Evolutionary conservation across 805 yeast species (phyloP).

Genomic region (Komagataella phaffii): DNA sequence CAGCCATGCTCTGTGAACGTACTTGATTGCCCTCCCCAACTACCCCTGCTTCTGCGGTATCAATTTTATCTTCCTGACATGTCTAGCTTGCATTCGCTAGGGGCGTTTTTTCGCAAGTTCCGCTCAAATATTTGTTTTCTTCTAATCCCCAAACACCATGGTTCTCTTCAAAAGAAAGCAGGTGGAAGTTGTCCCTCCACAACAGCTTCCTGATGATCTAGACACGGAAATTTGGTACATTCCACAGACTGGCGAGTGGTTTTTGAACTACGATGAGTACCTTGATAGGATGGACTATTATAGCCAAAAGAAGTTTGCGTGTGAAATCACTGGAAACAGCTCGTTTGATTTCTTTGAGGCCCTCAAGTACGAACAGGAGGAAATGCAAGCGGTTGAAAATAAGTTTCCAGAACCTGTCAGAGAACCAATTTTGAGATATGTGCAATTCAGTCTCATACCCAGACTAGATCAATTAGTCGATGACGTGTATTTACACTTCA

Average conservation of each 20-base stretch:
- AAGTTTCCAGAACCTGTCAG: conserved; percentile 84
- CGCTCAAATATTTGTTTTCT: neutral
- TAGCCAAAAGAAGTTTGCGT: conserved; percentile 67
- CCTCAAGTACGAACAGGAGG: conserved; percentile 54
- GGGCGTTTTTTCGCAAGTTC: neutral
- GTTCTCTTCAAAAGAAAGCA: conserved; percentile 68
- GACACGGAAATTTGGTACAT: conserved; percentile 67
- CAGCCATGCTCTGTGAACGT: too few species aligned
- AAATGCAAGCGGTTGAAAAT: conserved; percentile 52
- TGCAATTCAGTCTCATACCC: conserved; percentile 72
- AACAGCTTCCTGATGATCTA: conserved; percentile 39
- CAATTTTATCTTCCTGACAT: neutral
- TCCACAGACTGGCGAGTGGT: conserved; percentile 84
- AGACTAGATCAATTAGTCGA: conserved; percentile 83
- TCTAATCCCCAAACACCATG: conserved; percentile 14
- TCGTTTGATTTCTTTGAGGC: conserved; percentile 90
- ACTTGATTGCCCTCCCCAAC: too few species aligned
- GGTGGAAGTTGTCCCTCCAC: conserved; percentile 45
- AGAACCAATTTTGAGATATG: conserved; percentile 78
- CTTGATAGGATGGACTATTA: conserved; percentile 61
- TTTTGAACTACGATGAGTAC: conserved; percentile 62
- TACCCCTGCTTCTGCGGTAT: neutral
- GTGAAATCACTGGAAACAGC: conserved; percentile 92
- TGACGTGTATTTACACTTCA: conserved; percentile 65
- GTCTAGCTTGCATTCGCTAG: neutral